Evolutionary conservation across 495 filamentous ascomycete genomes (phyloP).

Genomic region (Aspergillus egyptiacus): DNA sequence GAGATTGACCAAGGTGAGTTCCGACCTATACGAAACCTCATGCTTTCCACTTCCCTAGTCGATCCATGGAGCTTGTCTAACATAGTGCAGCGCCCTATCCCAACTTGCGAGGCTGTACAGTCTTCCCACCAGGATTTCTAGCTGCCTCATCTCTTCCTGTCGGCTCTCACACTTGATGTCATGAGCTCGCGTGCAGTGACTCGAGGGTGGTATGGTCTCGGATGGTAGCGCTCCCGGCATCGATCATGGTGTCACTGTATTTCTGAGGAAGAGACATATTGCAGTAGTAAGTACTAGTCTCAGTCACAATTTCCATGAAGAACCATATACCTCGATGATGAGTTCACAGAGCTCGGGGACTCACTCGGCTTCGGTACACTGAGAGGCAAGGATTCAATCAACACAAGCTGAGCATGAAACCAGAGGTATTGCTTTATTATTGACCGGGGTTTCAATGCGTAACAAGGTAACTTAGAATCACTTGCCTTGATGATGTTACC

Average conservation of each 20-base stretch:
- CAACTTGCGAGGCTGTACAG: constrained; percentile 1
- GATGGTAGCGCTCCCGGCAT: not conserved
- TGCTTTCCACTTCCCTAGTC: not conserved
- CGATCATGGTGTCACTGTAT: not conserved
- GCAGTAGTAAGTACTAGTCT: constrained; percentile 1
- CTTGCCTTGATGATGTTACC: constrained; percentile 4
- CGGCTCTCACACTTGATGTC: not conserved
- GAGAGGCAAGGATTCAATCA: constrained; percentile 2
- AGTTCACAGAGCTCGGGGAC: constrained; percentile 1
- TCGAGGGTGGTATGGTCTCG: constrained; percentile 1
- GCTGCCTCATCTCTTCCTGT: constrained; percentile 3
- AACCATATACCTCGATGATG: constrained; percentile 3
- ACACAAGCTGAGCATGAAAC: constrained; percentile 5
- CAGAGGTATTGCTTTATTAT: constrained; percentile 1
- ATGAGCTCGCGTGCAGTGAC: not conserved
- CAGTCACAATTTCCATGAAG: constrained; percentile 1
- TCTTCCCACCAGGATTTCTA: constrained; percentile 1
- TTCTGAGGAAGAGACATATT: not conserved
- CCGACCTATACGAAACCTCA: not conserved
- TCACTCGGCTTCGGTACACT: constrained; percentile 3
- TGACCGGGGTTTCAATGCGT: not conserved
- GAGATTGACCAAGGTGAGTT: not conserved
- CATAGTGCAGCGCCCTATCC: not conserved
- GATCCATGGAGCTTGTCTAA: not conserved
- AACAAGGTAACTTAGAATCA: not conserved